phyloP scores from a whole-genome alignment of 2,329 filamentous ascomycete species.

The Elsinoe arachidis region DNA sequence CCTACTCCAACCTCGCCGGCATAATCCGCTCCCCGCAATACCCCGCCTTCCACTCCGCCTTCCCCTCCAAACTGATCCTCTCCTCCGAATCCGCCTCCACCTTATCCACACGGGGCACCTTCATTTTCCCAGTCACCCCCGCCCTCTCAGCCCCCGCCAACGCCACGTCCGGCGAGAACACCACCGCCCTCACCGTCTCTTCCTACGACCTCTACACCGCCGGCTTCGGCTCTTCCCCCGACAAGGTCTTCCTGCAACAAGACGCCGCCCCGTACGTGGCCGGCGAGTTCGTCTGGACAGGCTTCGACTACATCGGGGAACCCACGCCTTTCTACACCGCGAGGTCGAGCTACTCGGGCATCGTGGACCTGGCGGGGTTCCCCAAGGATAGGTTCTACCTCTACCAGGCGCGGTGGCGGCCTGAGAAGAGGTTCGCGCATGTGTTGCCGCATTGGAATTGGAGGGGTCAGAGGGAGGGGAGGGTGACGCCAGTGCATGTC shows the following conservation, averaged over 20 bases:
- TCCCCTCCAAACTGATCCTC: constrained; percentile 42
- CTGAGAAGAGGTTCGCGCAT: constrained; percentile 42
- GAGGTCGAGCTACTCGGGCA: constrained; percentile 48
- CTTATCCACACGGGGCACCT: constrained; percentile 44
- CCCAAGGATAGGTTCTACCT: constrained; percentile 48
- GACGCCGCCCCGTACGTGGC: constrained; percentile 43
- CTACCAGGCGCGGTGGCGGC: constrained; percentile 47
- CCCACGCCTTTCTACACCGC: constrained; percentile 41
- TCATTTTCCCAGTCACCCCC: constrained; percentile 43
- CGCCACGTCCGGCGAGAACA: constrained; percentile 34
- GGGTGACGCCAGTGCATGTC: constrained; percentile 47
- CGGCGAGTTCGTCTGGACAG: constrained; percentile 48
- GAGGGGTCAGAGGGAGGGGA: constrained; percentile 36
- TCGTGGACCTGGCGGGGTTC: constrained; percentile 51
- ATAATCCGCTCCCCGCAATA: constrained; percentile 30
- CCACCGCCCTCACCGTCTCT: constrained; percentile 32
- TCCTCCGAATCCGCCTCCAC: constrained; percentile 38
- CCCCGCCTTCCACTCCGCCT: constrained; percentile 36
- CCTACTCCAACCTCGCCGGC: constrained; percentile 26
- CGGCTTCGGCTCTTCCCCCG: constrained; percentile 41
- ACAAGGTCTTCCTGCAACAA: constrained; percentile 46
- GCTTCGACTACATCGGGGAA: constrained; percentile 45
- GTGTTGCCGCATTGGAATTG: constrained; percentile 51
- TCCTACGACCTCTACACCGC: constrained; percentile 46
- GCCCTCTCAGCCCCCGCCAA: constrained; percentile 33